Base-by-base conservation (phyloP, 2,329 filamentous ascomycete genomes). In the Zymoseptoria crescenta region DNA sequence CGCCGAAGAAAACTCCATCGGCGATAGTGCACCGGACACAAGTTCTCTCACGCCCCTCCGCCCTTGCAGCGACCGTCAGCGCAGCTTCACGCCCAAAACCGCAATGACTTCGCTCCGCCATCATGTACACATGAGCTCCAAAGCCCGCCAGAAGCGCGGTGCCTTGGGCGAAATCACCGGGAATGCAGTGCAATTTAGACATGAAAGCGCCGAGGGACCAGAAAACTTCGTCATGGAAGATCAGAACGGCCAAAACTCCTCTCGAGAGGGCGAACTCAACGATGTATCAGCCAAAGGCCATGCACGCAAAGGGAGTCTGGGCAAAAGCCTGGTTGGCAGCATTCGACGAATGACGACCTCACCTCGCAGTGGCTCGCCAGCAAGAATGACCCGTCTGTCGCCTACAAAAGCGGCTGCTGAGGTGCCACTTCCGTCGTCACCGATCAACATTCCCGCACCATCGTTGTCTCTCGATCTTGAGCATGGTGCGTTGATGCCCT, bases 381-480 rank as follows among this genome's bases (percentile, higher is more conserved):
- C 59, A 30, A 62, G 60, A 59, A 45, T 45, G 35, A 49, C 55
- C 16, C 28, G 52, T 29, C 49, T 20, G 21, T 56, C 58, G 45
- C 59, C 55, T 5, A 62, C 54, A n/a, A 63, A 59, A 35, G 49
- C 54, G 27, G 62, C 66, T 7, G 48, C 53, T 4, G 52, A 52
- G n/a, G 57, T 65, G 7, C 64, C 64, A 5, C 54, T 66, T n/a
- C 66, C 66, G 9, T 68, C 66, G 7, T 67, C 65, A 29, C 67
- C 68, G 1, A 66, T 70, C 35, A 51, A 59, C 24, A 66, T 69
- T 5, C 62, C 68, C 7, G 53, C 67, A 27, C 57, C 59, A n/a
- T 58, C 69, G 16, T 56, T 70, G 19, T 61, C 65, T 49, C 58
- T 71, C 13, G 64, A 70, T 30, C 56, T 71, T 13, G 64, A 59